Base-by-base conservation (phyloP, 148 eudicot genomes). In the Oxyria digyna region DNA sequence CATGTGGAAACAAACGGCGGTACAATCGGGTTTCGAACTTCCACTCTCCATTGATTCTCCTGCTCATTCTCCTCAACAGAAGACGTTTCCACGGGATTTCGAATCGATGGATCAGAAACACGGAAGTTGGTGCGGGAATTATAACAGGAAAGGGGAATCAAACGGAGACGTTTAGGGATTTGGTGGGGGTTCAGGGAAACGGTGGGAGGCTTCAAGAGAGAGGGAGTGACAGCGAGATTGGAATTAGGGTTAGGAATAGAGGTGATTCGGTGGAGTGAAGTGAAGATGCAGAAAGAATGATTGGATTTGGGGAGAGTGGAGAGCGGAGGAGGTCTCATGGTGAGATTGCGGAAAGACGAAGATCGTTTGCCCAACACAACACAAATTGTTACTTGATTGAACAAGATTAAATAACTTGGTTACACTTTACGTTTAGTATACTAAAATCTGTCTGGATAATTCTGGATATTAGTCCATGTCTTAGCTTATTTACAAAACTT, bases 1-100 rank as follows among this genome's bases (percentile, higher is more conserved):
- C 42, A 73, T 57, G 72, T 66, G 5, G 80, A 65, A 48, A 81
- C 27, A 69, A 54, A 76, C 32, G 80, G 72, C 14, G 84, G 83
- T 45, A 74, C 35, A 46, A 23, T 68, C 67, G 87, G 83, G 77
- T 69, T 85, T 52, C 72, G 69, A 42, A 85, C 75, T 76, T 81
- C 80, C 35, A 78, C 72, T 31, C 69, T 46, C 68, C 59, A 79
- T 26, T 38, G 72, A 70, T 57, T 62, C 33, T 43, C 68, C 4
- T 49, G 42, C 38, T 68, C 74, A 33, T 24, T 49, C 31, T 43
- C 54, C 46, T 70, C 33, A 9, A 9, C 21, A 12, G 26, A 32
- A 12, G 38, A 42, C 21, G 74, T 5, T 7, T 69, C 78, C 13
- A 43, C 48, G 41, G n/a, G 71, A 73, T 4, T 55, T 8, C 3